Percentiles rank a stretch among this genome's conserved stretches.
Evolutionary conservation across 306 rosid species (phyloP).

Genomic region (Glycine soja): DNA sequence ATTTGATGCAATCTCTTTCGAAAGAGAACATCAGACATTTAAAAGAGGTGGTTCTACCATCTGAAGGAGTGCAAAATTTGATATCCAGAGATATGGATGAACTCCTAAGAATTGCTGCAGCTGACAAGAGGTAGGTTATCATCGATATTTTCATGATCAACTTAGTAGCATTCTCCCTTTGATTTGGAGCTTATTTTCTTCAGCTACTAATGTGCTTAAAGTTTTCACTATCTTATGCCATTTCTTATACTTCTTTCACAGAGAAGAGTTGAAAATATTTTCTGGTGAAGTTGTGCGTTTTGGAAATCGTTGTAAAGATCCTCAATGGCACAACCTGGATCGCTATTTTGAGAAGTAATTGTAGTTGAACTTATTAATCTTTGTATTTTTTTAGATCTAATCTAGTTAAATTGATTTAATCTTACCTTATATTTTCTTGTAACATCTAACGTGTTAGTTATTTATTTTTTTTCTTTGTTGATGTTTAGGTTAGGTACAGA

Average conservation of each 20-base stretch:
- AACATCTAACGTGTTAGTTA: no score
- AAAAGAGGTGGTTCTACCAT: conserved; percentile 87
- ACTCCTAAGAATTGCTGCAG: conserved; percentile 89
- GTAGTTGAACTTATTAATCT: no score
- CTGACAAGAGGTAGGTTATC: conserved; percentile 87
- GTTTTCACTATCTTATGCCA: conserved; percentile 34
- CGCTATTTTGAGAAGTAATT: conserved; percentile 15
- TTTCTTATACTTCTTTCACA: conserved; percentile 61
- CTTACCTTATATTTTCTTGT: no score
- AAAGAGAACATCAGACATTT: conserved; percentile 84
- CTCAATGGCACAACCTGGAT: conserved; percentile 97
- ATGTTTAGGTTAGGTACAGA: no score
- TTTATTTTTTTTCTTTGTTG: no score
- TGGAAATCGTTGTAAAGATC: conserved; percentile 99
- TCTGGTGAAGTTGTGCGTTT: conserved; percentile 97
- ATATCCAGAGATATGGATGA: conserved; percentile 86
- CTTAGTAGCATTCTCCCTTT: conserved; percentile 20
- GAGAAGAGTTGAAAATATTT: conserved; percentile 92
- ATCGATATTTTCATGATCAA: conserved; percentile 33
- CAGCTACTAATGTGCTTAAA: conserved; percentile 25
- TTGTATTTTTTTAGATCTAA: no score
- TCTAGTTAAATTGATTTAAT: no score
- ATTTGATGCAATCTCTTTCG: conserved; percentile 96
- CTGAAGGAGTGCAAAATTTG: conserved; percentile 92
- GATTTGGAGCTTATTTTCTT: conserved; percentile 41